Evolutionary conservation across 2,329 filamentous ascomycete genomes (phyloP), one percentile per base, ranked within the genome.

Genomic region (Fusarium nurragi): DNA sequence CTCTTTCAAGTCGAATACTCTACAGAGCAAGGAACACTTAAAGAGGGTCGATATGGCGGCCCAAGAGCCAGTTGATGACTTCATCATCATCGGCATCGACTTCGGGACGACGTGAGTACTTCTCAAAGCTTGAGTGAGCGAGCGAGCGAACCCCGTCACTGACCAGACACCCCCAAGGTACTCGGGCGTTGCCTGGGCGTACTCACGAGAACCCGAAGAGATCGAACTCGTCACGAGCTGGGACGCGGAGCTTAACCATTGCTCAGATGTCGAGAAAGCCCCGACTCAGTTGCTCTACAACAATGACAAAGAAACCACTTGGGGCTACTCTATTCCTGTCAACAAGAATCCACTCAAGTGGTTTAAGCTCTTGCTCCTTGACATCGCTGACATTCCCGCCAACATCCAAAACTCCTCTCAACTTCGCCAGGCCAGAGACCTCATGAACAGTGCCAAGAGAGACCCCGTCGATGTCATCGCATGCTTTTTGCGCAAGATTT

Each of bases 81-180:
- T 19, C 0, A 68, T 81, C 3, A 62, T 80, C 18, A 64, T 82
- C 4, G 78, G 80, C 0, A 74, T 84, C 8, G 81, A 83, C 36
- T 82, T 83, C 41, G 81, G 80, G 1, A 83, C 81, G 0, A 83
- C 80, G 70, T 81, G 57, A 56, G 76, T 66, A 3, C 22, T 23
- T 21, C n/a, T 14, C 2, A 14, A 11, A 14, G 25, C 4, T 12
- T 11, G 12, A 7, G 4, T 25, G 23, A 6, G 6, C 23, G 10
- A 10, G 10, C 23, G 10, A 25, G 10, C 10, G 4, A 6, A 11
- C 7, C 11, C 5, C 0, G 3, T 5, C 6, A 12, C 18, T 50
- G 3, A 43, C 25, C 16, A 9, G 12, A 7, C 8, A 1, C 7
- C 0, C 2, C 3, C 1, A 25, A 79, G 77, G 0, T 78, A 71